A percentile compares a stretch with the other conserved stretches of the same genome.
These are phyloP conservation scores for Mycena rebaudengoi DNA, from an alignment of 768 basidiomycete species.

Conservation along the genomic window DNA sequence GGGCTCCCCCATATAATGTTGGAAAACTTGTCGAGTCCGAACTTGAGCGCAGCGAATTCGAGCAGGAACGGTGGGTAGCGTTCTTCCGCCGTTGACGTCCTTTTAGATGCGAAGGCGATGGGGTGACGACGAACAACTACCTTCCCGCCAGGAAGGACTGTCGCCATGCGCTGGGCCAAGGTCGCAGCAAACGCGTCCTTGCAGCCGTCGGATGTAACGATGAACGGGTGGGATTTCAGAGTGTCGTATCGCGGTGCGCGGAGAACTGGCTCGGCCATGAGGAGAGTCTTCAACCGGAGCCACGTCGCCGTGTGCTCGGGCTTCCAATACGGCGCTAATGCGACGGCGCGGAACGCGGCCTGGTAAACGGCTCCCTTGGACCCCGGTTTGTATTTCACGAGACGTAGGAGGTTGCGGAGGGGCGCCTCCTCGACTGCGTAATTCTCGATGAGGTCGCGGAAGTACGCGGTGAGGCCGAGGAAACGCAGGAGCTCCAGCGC, in stretches of 20 bases:
- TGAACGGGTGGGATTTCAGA: too few relatives aligned
- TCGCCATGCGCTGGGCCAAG: constrained; percentile 34
- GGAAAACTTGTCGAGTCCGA: too few relatives aligned
- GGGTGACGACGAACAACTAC: constrained; percentile 30
- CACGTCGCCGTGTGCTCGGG: constrained; percentile 30
- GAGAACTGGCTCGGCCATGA: too few relatives aligned
- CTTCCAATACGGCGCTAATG: neutral
- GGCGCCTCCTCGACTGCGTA: too few relatives aligned
- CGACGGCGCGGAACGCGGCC: neutral
- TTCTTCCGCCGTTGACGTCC: constrained; percentile 34
- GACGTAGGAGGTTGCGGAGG: neutral
- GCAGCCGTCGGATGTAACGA: constrained; percentile 44
- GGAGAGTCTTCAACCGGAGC: too few relatives aligned
- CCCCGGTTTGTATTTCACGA: neutral
- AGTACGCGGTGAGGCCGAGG: neutral
- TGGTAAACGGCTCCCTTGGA: neutral
- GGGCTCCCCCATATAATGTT: too few relatives aligned
- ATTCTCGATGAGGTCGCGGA: neutral
- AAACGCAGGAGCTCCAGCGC: too few relatives aligned
- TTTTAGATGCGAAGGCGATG: constrained; percentile 41
- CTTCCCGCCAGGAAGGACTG: constrained; percentile 28
- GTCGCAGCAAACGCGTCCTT: constrained; percentile 43
- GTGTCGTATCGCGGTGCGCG: too few relatives aligned
- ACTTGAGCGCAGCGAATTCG: too few relatives aligned
- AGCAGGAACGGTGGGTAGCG: too few relatives aligned